Base-by-base conservation (phyloP, 148 eudicot genomes). In the Camellia granthamiana region DNA sequence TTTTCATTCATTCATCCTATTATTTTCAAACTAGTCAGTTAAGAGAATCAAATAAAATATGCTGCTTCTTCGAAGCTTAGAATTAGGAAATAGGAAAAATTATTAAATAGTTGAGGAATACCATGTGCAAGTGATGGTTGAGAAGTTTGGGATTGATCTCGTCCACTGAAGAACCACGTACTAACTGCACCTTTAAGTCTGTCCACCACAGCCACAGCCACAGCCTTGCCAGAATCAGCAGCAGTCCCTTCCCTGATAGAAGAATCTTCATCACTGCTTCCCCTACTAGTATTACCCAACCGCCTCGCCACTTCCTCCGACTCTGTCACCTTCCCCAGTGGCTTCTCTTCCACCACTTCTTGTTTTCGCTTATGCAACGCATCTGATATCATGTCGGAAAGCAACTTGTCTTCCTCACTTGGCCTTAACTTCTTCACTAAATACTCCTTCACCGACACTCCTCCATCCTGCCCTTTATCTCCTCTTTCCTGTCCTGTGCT, bases 341-440 rank as follows among this genome's bases (percentile, higher is more conserved):
- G 81, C 68, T 81, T 82, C 30, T 52, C 70, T 59, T 63, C 72
- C 61, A 42, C 79, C 18, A 12, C 54, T 18, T 76, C 84, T 44
- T 66, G 81, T 80, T 81, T 83, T 23, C 60, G 78, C 69, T 66
- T 84, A 14, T 78, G 80, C 0, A 91, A 16, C 9, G 86, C 19
- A 15, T 81, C 89, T 0, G 88, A 78, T 5, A 93, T 90, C 49
- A 69, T 89, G 56, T 90, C 84, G 0, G 98, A 91, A 13, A 90
- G 65, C 1, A 84, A 88, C 78, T 81, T 89, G 58, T 93, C 98
- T 41, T 92, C 94, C 5, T 93, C 93, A 0, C 91, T 79, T 0
- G 97, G 95, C 74, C 77, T 91, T 30, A 90, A 66, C 78, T 89
- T 93, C 87, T 91, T 95, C 0, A 69, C 88, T 71, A 92, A 79